phyloP scores from a whole-genome alignment of 1,139 yeast genomes.

The Debaryomyces fabryi region DNA sequence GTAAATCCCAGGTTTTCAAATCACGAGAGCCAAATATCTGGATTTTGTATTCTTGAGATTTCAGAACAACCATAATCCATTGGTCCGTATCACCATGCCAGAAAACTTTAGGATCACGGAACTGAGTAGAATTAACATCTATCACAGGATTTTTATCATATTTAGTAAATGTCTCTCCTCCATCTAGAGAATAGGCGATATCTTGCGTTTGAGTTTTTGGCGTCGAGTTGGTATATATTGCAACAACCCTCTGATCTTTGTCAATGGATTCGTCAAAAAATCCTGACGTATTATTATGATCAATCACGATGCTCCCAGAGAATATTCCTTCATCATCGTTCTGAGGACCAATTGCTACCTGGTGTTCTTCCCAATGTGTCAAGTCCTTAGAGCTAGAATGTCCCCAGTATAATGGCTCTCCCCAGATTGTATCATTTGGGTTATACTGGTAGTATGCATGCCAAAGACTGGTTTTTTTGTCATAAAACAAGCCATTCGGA shows the following conservation, averaged over 20 bases:
- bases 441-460: slow-evolving; percentile 38
- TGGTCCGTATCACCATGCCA: slow-evolving; percentile 32
- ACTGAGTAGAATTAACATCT: slow-evolving; percentile 28
- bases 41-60: slow-evolving; percentile 32
- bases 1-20: slow-evolving; percentile 29
- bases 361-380: slow-evolving; percentile 30
- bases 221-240: slow-evolving; percentile 32
- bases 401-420: slow-evolving; percentile 34
- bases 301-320: slow-evolving; percentile 38
- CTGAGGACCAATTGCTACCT: slow-evolving; percentile 28
- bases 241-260: slow-evolving; percentile 33
- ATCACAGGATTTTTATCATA: slow-evolving; percentile 34
- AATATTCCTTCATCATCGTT: slow-evolving; percentile 28
- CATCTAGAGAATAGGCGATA: slow-evolving; percentile 35
- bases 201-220: slow-evolving; percentile 28
- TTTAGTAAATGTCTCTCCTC: slow-evolving; percentile 33
- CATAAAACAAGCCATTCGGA: slow-evolving; percentile 16
- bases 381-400: slow-evolving; percentile 36
- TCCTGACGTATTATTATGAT: slow-evolving; percentile 36
- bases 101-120: slow-evolving; percentile 43
- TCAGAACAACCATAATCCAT: slow-evolving; percentile 39
- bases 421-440: slow-evolving; percentile 29
- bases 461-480: slow-evolving; percentile 10
- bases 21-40: slow-evolving; percentile 31
- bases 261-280: slow-evolving; percentile 26